phyloP scores from a whole-genome alignment of 352 stramenopile genomes.

The Pythium apleroticum region DNA sequence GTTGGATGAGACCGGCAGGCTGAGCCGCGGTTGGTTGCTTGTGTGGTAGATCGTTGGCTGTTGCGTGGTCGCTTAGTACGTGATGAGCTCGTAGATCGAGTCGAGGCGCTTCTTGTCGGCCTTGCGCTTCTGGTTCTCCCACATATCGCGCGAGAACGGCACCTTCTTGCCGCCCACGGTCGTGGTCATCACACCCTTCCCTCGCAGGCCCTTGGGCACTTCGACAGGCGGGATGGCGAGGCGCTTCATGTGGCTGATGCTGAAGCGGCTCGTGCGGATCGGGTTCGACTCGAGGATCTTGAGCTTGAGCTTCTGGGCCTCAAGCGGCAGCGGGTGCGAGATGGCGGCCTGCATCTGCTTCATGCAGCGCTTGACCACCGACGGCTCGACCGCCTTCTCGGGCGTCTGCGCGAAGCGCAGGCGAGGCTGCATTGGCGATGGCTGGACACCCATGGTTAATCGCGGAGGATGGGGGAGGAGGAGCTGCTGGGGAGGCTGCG shows the following conservation, averaged over 20 bases:
- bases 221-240: conserved; percentile 55
- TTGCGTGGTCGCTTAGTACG: conserved; percentile 15
- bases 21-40: background rate
- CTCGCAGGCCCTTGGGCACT: conserved; percentile 53
- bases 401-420: conserved; percentile 29
- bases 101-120: conserved; percentile 31
- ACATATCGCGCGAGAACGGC: conserved; percentile 66
- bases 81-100: conserved; percentile 31
- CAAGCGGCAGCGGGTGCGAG: conserved; percentile 34
- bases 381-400: conserved; percentile 33
- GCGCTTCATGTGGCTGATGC: conserved; percentile 59
- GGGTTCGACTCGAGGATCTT: conserved; percentile 48
- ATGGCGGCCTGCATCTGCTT: conserved; percentile 33
- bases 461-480: background rate
- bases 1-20: background rate
- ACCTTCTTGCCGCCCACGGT: conserved; percentile 59
- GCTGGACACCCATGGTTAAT: conserved; percentile 50
- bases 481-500: conserved; percentile 2
- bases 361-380: conserved; percentile 36
- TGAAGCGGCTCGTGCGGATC: conserved; percentile 51
- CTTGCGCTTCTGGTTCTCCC: conserved; percentile 58
- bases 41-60: background rate
- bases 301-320: conserved; percentile 58
- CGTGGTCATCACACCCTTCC: conserved; percentile 36
- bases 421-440: conserved; percentile 13